phyloP scores from a whole-genome alignment of 2,329 filamentous ascomycete genomes.

The Harringtonia lauricola region DNA sequence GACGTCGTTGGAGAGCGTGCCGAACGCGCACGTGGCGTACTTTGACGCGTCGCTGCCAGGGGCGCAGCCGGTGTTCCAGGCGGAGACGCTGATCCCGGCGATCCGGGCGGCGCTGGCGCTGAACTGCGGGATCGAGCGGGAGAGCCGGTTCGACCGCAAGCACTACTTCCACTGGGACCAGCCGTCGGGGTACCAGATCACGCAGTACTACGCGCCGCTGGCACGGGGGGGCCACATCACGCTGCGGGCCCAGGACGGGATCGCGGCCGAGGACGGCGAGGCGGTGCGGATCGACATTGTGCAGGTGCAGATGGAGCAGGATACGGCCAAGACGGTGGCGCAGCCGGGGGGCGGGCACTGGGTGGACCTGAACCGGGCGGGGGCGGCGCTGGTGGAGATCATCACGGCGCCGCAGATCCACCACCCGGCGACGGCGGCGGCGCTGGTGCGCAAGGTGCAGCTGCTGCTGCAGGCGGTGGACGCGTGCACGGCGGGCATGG shows the following conservation, averaged over 20 bases:
- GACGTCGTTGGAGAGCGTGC: conserved; percentile 49
- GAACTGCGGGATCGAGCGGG: conserved; percentile 63
- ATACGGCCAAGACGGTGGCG: conserved; percentile 87
- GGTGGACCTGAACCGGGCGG: conserved; percentile 89
- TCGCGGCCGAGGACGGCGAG: conserved; percentile 61
- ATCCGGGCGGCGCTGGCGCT: conserved; percentile 78
- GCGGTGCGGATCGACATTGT: conserved; percentile 71
- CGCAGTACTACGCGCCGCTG: conserved; percentile 77
- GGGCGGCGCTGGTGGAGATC: conserved; percentile 84
- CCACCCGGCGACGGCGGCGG: conserved; percentile 75
- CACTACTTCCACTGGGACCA: conserved; percentile 99
- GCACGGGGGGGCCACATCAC: conserved; percentile 61
- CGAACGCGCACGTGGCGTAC: conserved; percentile 78
- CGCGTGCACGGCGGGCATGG: conserved; percentile 85
- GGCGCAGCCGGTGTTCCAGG: conserved; percentile 77
- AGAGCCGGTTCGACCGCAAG: conserved; percentile 86
- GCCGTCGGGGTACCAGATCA: conserved; percentile 92
- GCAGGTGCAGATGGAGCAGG: conserved; percentile 94
- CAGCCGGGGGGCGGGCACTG: conserved; percentile 64
- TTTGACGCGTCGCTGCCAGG: conserved; percentile 89
- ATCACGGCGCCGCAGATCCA: conserved; percentile 88
- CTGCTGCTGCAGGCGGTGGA: conserved; percentile 67
- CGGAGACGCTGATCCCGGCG: conserved; percentile 75
- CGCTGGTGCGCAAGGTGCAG: conserved; percentile 83
- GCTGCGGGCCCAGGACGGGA: conserved; percentile 65